A percentile compares a stretch with the other conserved stretches of the same genome.
These are phyloP conservation scores for Cordyceps javanica DNA, from an alignment of 2,329 filamentous ascomycete genomes.

Conservation along the genomic window DNA sequence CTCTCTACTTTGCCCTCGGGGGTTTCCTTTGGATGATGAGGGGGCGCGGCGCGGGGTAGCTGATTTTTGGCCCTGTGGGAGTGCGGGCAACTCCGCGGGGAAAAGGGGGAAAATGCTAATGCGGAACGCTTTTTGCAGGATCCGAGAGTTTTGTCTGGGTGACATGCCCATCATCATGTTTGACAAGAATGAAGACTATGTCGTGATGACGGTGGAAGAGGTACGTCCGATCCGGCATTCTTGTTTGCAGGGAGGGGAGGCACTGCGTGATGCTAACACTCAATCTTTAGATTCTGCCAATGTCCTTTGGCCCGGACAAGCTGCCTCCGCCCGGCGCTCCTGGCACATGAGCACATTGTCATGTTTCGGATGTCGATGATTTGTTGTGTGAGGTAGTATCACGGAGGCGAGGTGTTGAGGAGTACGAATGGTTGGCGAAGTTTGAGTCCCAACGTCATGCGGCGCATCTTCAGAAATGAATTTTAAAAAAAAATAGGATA, in stretches of 20 bases:
- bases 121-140: constrained; percentile 37
- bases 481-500: not conserved
- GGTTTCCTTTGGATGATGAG: no score
- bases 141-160: constrained; percentile 68
- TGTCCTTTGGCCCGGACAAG: constrained; percentile 61
- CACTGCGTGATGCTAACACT: not conserved
- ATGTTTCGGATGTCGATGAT: not conserved
- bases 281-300: constrained; percentile 50
- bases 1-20: no score
- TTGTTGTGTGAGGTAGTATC: not conserved
- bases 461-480: no score
- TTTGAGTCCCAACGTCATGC: not conserved
- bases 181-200: constrained; percentile 68
- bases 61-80: no score
- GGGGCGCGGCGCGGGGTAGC: no score
- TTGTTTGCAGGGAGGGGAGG: constrained; percentile 1
- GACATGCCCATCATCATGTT: constrained; percentile 84
- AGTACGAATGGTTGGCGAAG: not conserved
- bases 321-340: constrained; percentile 35
- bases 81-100: no score
- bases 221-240: constrained; percentile 32
- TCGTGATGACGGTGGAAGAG: constrained; percentile 64
- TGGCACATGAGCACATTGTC: not conserved
- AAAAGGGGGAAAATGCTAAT: constrained; percentile 8
- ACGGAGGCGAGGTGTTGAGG: constrained; percentile 6